Base-by-base conservation (phyloP, 2,329 filamentous ascomycete genomes). In the Elsinoe necatrix region DNA sequence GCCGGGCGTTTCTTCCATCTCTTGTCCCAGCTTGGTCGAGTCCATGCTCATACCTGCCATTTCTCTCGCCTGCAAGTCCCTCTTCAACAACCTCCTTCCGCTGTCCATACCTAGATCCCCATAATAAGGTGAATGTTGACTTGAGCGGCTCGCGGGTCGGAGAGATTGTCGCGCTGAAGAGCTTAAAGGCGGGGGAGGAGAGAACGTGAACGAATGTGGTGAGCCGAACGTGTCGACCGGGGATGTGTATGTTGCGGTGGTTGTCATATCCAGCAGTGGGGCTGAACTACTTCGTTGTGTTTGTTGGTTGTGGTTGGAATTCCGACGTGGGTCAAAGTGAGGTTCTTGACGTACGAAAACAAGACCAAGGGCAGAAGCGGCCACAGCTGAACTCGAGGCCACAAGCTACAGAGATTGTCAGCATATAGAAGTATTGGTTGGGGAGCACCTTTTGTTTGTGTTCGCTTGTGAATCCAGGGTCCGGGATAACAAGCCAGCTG, bases 351-450 rank as follows among this genome's bases (percentile, higher is more conserved):
- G 77, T 65, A 77, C 80, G 64, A 83, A 73, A 57, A 78, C 78
- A 62, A 81, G 73, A 60, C 82, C 81, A 58, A 80, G 73, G 57
- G 78, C 76, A 62, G 81, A 81, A 62, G 82, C 75, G 68, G 79
- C 80, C 71, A 83, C 73, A 66, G 70, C 67, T 64, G 80, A 82
- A 73, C 80, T 80, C 68, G 81, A 73, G 65, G 81, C 82, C 79
- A 79, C 82, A 64, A 84, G 76, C 80, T 83, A 68, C 68, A 61
- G 14, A 45, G 25, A 37, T 12, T 12, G 59, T 61, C 59, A 61
- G 57, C 56, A 54, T 51, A 43, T 39, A 39, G n/a, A 37, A 11
- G 5, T 35, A 34, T 52, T 35, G 29, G 12, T n/a, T 37, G 20
- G 31, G 20, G 16, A 25, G 16, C 29, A 21, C 16, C 48, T 39